These are phyloP conservation scores for Kluyveromyces marxianus DNA, from an alignment of 1,139 yeast genomes.

Conservation along the genomic window DNA sequence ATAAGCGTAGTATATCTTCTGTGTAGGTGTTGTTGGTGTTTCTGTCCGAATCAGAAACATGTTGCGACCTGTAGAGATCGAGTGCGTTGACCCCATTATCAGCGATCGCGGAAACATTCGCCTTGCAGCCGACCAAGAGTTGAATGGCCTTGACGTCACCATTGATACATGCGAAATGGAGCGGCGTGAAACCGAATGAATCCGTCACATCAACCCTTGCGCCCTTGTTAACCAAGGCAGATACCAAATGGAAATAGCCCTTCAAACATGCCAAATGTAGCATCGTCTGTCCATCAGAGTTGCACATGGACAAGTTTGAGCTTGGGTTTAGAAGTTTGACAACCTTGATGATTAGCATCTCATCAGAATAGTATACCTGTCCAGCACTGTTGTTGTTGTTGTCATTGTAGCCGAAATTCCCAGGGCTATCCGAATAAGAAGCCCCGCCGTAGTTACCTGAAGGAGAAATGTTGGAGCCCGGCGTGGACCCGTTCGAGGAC, in stretches of 20 bases:
- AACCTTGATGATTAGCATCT: constrained; percentile 54
- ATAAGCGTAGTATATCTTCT: constrained; percentile 14
- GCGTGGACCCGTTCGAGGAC: constrained; percentile 13
- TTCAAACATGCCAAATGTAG: constrained; percentile 75
- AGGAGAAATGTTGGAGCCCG: constrained; percentile 11
- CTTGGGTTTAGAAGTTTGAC: constrained; percentile 44
- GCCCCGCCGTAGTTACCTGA: constrained; percentile 5
- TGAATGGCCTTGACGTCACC: constrained; percentile 59
- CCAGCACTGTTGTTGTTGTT: neutral
- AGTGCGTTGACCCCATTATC: constrained; percentile 45
- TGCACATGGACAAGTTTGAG: constrained; percentile 73
- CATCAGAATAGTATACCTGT: constrained; percentile 33
- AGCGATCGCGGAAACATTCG: constrained; percentile 52
- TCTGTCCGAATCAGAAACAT: constrained; percentile 13
- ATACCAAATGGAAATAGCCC: constrained; percentile 56
- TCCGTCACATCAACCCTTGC: constrained; percentile 73
- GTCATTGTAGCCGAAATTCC: neutral
- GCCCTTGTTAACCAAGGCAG: constrained; percentile 66
- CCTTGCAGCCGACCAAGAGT: constrained; percentile 39
- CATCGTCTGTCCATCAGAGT: constrained; percentile 77
- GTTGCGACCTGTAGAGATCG: constrained; percentile 41
- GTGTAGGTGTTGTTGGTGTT: constrained; percentile 12
- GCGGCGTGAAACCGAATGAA: constrained; percentile 74
- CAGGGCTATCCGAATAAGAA: neutral
- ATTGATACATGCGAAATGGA: constrained; percentile 74